Conservation (phyloP, 2,329 filamentous ascomycete genomes). For the Ophiosphaerella herpotricha region DNA sequence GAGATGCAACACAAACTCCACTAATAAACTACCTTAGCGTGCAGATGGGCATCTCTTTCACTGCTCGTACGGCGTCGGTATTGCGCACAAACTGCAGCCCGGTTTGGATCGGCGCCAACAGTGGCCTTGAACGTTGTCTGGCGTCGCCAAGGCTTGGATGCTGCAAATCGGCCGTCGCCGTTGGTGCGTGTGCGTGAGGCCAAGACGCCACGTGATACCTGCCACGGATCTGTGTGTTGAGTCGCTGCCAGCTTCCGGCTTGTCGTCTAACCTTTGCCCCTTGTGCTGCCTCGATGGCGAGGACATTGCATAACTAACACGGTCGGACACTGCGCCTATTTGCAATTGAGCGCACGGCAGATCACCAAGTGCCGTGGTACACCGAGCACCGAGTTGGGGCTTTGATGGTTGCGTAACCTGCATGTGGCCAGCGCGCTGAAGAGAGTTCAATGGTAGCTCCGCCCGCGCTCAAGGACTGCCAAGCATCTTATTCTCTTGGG, state of each 20-base stretch:
- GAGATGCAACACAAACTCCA: too few species aligned
- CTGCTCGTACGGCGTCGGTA: neutral
- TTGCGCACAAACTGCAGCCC: slow-evolving; percentile 2
- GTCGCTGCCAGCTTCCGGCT: slow-evolving; percentile 18
- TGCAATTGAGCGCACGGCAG: too few species aligned
- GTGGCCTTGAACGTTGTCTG: slow-evolving; percentile 11
- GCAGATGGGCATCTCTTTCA: neutral
- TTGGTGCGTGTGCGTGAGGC: slow-evolving; percentile 4
- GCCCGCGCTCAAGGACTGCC: slow-evolving; percentile 22
- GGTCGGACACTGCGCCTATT: neutral
- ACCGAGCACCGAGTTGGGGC: neutral
- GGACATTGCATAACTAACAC: slow-evolving; percentile 1
- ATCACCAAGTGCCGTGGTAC: too few species aligned
- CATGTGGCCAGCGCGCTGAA: neutral
- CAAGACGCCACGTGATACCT: slow-evolving; percentile 20
- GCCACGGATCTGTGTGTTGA: slow-evolving; percentile 5
- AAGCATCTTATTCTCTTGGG: slow-evolving; percentile 39
- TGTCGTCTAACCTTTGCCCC: slow-evolving; percentile 2
- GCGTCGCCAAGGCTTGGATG: slow-evolving; percentile 14
- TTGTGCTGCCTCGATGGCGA: too few species aligned
- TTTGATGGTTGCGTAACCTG: slow-evolving; percentile 6
- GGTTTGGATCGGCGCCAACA: slow-evolving; percentile 15
- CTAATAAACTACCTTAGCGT: too few species aligned
- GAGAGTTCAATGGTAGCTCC: slow-evolving; percentile 8
- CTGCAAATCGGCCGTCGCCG: slow-evolving; percentile 2